Base-by-base conservation (phyloP, 495 filamentous ascomycete genomes). In the Pyrenopolyporus hunteri region DNA sequence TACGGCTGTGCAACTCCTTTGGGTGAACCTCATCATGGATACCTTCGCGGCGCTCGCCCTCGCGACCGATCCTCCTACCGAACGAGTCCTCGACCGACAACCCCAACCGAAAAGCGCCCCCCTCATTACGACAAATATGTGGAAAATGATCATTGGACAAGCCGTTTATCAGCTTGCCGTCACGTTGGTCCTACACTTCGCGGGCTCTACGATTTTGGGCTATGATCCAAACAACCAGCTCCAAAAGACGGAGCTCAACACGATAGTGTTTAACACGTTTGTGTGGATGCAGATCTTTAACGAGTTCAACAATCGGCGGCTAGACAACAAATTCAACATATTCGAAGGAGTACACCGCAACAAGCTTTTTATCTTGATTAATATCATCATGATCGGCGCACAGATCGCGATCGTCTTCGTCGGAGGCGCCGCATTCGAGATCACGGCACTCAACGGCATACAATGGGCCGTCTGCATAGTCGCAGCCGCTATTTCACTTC, bases 261-360 rank as follows among this genome's bases (percentile, higher is more conserved):
- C 90, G 1, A 76, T 93, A 32, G 83, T 96, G 19, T 95, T 96
- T 80, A 96, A 95, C 76, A 91, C 89, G 1, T 96, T 93, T 64
- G 89, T 94, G 31, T 96, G 91, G 87, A 93, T 96, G 89, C 91
- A 95, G 63, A 92, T 95, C 63, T 95, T 95, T 82, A 96, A 96
- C 68, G 81, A 91, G 68, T 86, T 89, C 75, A 92, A 92, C 73
- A 81, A 75, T 57, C 58, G 63, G 2, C 59, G 65, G n/a, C 80
- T 97, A 11, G 93, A 97, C 70, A 97, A 96, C 76, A 82, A 84
- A 20, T 84, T 94, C 76, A 96, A 96, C 67, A 89, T 96, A 61
- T 88, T 97, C 71, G 91, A 96, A 61, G 91, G 91, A 13, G 83
- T 96, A 20, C 80, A 78, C 39, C 82, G 78, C 59, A 97, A 96